Conservation (phyloP, 2,329 filamentous ascomycete genomes). For the Didymella lethalis region DNA sequence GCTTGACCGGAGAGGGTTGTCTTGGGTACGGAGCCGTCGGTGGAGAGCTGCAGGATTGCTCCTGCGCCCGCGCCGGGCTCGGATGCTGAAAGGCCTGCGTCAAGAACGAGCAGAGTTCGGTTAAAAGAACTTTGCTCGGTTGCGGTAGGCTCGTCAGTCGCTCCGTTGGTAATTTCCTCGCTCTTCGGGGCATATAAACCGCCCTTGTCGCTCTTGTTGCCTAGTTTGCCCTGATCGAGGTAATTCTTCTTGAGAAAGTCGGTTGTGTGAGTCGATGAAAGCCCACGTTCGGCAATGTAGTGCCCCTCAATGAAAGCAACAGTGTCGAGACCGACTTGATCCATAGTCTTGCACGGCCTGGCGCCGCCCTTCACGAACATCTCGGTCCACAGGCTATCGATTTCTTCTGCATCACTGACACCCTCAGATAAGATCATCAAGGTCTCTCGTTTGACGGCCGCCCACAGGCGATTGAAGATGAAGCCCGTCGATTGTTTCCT, state of each 20-base stretch:
- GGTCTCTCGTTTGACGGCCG: slow-evolving; percentile 63
- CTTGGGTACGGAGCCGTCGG: slow-evolving; percentile 11
- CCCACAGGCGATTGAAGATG: slow-evolving; percentile 66
- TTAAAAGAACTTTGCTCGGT: neutral
- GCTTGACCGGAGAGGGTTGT: slow-evolving; percentile 16
- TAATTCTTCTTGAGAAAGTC: slow-evolving; percentile 58
- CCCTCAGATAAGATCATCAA: slow-evolving; percentile 61
- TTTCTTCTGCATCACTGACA: slow-evolving; percentile 58
- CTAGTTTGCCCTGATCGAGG: slow-evolving; percentile 58
- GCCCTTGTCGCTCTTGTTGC: slow-evolving; percentile 48
- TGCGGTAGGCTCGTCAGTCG: neutral
- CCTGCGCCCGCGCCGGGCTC: slow-evolving; percentile 23
- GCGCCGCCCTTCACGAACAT: slow-evolving; percentile 45
- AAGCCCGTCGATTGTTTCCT: slow-evolving; percentile 61
- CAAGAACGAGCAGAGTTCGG: slow-evolving; percentile 22
- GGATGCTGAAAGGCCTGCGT: slow-evolving; percentile 18
- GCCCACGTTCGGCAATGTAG: slow-evolving; percentile 60
- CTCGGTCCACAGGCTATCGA: slow-evolving; percentile 59
- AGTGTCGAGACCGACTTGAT: slow-evolving; percentile 62
- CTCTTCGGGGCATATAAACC: slow-evolving; percentile 24
- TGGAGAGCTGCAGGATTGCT: slow-evolving; percentile 24
- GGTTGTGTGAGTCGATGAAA: slow-evolving; percentile 52
- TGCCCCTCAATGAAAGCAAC: slow-evolving; percentile 63
- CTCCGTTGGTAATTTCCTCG: neutral
- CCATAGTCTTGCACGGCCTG: slow-evolving; percentile 56